Evolutionary conservation across 2,329 filamentous ascomycete genomes (phyloP).

Genomic region (Dothistroma pini): DNA sequence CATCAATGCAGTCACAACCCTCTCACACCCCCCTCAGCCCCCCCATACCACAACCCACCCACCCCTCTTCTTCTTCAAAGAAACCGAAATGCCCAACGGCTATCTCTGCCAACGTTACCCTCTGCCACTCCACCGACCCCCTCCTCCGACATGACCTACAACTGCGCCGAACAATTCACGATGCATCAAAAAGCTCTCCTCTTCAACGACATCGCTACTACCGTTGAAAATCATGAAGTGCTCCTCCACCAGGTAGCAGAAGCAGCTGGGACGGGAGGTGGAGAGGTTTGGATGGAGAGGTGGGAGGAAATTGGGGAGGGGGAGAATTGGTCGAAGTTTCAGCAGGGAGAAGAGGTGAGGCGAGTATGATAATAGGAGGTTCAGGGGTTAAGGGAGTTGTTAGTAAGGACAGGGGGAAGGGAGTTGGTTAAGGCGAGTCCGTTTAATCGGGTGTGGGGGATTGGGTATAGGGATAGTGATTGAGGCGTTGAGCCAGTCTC

Average conservation of each 20-base stretch:
- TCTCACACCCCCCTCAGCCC: background rate
- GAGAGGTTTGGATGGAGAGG: slow-evolving; percentile 7
- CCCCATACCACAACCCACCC: background rate
- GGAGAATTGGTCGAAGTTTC: slow-evolving; percentile 18
- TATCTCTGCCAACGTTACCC: slow-evolving; percentile 23
- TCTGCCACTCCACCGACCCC: slow-evolving; percentile 15
- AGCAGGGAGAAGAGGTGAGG: slow-evolving; percentile 8
- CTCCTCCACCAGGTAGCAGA: slow-evolving; percentile 10
- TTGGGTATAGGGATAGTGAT: slow-evolving; percentile 13
- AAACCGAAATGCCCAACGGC: slow-evolving; percentile 11
- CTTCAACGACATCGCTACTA: slow-evolving; percentile 10
- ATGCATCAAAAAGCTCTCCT: slow-evolving; percentile 22
- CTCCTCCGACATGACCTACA: slow-evolving; percentile 7
- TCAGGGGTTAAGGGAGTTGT: slow-evolving; percentile 3
- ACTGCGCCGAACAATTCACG: slow-evolving; percentile 23
- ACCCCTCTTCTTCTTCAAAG: slow-evolving; percentile 17
- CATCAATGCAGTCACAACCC: background rate
- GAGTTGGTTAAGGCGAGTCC: slow-evolving; percentile 18
- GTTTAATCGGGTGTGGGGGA: slow-evolving; percentile 20
- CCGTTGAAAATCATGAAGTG: slow-evolving; percentile 7
- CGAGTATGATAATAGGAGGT: slow-evolving; percentile 10
- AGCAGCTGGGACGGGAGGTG: slow-evolving; percentile 10
- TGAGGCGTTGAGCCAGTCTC: slow-evolving; percentile 2
- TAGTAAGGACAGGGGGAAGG: slow-evolving; percentile 13
- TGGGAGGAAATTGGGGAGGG: slow-evolving; percentile 14